Evolutionary conservation across 2,329 filamentous ascomycete genomes (phyloP), one percentile per base, ranked within the genome.

Genomic region (Chrysoporthe austroafricana): DNA sequence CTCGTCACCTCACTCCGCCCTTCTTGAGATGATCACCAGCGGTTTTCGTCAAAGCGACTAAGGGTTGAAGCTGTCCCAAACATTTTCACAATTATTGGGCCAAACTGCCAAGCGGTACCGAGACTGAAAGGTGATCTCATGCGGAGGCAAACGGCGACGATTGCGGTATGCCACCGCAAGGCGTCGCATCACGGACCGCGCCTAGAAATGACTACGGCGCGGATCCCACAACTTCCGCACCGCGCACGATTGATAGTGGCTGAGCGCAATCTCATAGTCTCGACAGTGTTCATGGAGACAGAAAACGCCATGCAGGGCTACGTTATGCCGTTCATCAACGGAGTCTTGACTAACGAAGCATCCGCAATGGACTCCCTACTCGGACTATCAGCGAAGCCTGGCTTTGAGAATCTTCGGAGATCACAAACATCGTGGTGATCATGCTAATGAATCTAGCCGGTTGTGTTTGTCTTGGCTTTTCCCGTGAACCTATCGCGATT

Each of bases 41-140:
- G 34, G 1, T 34, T 8, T 57, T 57, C 7, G 54, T 36, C 54
- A 39, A 4, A 11, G 36, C 32, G 16, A 9, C 14, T 32, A 57
- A n/a, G 32, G 9, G 18, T 6, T 57, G 54, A 39, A 39, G 50
- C 56, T 42, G 57, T 65, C 44, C 61, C 57, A 46, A 57, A 44
- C 57, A 57, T 58, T 48, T 39, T 43, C 59, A 42, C 42, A 26
- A 54, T n/a, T 3, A 65, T 68, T 57, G 62, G 66, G 64, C 62
- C 66, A 68, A 68, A 68, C 62, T 26, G 66, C 66, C 66, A 68
- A 68, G 66, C 48, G n/a, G 52, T 44, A 54, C 32, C 56, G 57
- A 43, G 32, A 39, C 16, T 44, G 44, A 39, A 43, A n/a, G 9
- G 26, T 13, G 59, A 50, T n/a, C 21, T 46, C 42, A 50, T 18